Evolutionary conservation across 1,284 basidiomycete genomes (phyloP).

Genomic region (Irpex sp.): DNA sequence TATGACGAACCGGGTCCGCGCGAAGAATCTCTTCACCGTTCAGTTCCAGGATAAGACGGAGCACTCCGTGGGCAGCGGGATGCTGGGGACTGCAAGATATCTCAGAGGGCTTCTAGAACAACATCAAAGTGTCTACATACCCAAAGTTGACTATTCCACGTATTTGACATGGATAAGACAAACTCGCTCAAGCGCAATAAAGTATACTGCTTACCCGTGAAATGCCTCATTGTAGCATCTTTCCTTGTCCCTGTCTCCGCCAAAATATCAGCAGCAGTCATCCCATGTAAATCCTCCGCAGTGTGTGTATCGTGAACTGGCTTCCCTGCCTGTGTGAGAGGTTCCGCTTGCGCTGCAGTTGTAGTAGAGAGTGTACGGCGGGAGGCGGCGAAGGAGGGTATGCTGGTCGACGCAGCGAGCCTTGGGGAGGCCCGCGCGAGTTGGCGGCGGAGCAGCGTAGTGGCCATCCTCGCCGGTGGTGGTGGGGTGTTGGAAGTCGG

Average conservation of each 20-base stretch:
- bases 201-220: slow-evolving; percentile 68
- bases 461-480: slow-evolving; percentile 42
- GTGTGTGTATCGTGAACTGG: slow-evolving; percentile 52
- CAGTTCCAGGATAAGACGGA: slow-evolving; percentile 95
- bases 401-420: slow-evolving; percentile 12
- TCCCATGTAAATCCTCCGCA: slow-evolving; percentile 79
- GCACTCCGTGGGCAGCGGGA: slow-evolving; percentile 97
- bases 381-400: slow-evolving; percentile 24
- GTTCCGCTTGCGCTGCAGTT: slow-evolving; percentile 20
- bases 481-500: not conserved
- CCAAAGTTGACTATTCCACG: slow-evolving; percentile 79
- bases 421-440: slow-evolving; percentile 31
- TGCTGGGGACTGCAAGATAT: slow-evolving; percentile 76
- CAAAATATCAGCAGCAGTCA: slow-evolving; percentile 76
- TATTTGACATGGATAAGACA: slow-evolving; percentile 4
- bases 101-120: not conserved
- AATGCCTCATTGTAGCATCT: slow-evolving; percentile 87
- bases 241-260: slow-evolving; percentile 69
- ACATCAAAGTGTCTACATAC: slow-evolving; percentile 33
- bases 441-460: slow-evolving; percentile 46
- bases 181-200: slow-evolving; percentile 9
- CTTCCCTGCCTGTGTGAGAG: slow-evolving; percentile 8
- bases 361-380: slow-evolving; percentile 23
- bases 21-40: slow-evolving; percentile 96
- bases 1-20: slow-evolving; percentile 73